These are phyloP conservation scores for Bacidia rubella DNA, from an alignment of 495 filamentous ascomycete genomes.

Conservation along the genomic window DNA sequence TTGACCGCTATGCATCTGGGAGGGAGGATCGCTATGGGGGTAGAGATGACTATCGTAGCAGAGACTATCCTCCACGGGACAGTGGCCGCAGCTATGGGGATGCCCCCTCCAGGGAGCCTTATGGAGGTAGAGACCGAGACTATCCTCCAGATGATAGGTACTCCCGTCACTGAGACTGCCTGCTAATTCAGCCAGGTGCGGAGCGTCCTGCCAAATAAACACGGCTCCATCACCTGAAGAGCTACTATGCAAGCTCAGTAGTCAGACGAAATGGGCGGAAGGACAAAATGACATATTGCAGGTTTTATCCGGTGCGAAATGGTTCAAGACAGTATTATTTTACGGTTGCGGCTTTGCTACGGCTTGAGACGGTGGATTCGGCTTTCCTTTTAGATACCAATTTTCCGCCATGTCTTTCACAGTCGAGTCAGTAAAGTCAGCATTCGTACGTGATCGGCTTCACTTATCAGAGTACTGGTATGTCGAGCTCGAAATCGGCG, in stretches of 20 bases:
- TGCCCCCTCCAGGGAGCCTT: constrained; percentile 17
- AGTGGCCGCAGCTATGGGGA: constrained; percentile 30
- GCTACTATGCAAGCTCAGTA: constrained; percentile 2
- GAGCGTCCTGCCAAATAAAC: constrained; percentile 22
- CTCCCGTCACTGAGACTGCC: constrained; percentile 18
- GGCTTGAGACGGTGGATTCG: constrained; percentile 8
- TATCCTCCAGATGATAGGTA: constrained; percentile 22
- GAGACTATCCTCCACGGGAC: constrained; percentile 32
- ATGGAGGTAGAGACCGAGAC: constrained; percentile 22
- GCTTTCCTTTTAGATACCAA: constrained; percentile 15
- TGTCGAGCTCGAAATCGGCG: constrained; percentile 10
- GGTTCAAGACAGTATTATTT: constrained; percentile 7
- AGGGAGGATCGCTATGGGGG: constrained; percentile 49
- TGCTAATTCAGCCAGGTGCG: constrained; percentile 21
- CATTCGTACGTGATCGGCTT: constrained; percentile 12
- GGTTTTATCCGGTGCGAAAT: constrained; percentile 8
- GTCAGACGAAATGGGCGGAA: constrained; percentile 2
- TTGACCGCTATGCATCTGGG: constrained; percentile 51
- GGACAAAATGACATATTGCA: neutral
- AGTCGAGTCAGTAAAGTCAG: constrained; percentile 13
- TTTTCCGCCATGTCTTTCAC: constrained; percentile 13
- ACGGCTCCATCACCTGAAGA: constrained; percentile 16
- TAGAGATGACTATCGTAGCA: constrained; percentile 33
- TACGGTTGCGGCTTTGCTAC: constrained; percentile 10
- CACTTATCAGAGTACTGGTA: constrained; percentile 8